Evolutionary conservation across 345 rosid species (phyloP), one percentile per base, ranked within the genome.

Genomic region (Eucalyptus decipiens): DNA sequence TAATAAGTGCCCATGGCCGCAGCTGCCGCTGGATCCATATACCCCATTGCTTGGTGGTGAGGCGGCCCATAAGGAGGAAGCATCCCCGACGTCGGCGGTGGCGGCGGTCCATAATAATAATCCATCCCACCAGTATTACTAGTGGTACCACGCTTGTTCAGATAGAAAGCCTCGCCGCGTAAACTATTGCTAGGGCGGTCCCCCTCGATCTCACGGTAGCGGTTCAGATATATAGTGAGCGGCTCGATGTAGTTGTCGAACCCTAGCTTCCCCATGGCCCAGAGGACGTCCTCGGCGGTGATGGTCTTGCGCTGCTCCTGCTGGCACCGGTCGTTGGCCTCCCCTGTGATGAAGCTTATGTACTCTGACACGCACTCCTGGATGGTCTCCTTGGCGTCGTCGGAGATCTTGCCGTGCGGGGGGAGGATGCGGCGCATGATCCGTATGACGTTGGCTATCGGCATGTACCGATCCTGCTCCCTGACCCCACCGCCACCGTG

Each of bases 201-300:
- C 72, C 89, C 65, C 87, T 90, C 91, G 37, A 88, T 85, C 86
- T 88, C 91, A 7, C 89, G 89, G 88, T 90, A 86, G 43, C 91
- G 85, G 86, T 69, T 85, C 85, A 90, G 91, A 60, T 80, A 90
- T 14, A 90, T n/a, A 48, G 86, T 85, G 88, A 90, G 91, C 6
- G 91, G 91, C 88, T 86, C 91, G 28, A 90, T 37, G 86, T 90
- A 90, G 91, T 88, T 76, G 37, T 90, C 89, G 45, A 90, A 88
- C 88, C 91, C 91, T 11, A 90, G 91, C 89, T 90, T 88, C 47
- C 91, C 91, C 91, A 90, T 87, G 14, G 91, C 91, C 91, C 91
- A 90, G 40, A 90, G 91, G 80, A 90, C 42, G 89, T 90, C 91
- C 89, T 90, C 89, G 21, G 91, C 89, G 3, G 91, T 88, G 65